Percentiles rank a stretch among this genome's conserved stretches.
Evolutionary conservation across 164 flowering plant genomes (phyloP).

Genomic region (Vitis labrusca): DNA sequence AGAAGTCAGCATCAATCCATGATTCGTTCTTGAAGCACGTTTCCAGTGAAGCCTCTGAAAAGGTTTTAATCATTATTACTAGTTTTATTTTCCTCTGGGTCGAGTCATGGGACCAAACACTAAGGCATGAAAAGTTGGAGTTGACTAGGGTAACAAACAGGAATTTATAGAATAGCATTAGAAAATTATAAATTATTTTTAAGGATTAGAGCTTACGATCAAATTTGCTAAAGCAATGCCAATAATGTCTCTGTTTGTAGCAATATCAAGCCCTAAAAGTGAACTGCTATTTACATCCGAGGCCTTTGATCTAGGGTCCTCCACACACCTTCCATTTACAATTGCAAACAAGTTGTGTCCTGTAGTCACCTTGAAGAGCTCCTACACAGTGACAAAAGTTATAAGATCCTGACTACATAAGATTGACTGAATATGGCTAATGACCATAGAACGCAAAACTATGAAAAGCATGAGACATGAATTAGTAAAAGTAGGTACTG

Average conservation of each 20-base stretch:
- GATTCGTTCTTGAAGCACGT: conserved; percentile 66
- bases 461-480: not conserved
- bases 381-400: conserved; percentile 29
- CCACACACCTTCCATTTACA: conserved; percentile 70
- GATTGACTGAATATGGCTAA: not conserved
- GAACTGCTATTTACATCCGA: conserved; percentile 60
- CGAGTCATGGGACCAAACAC: not conserved
- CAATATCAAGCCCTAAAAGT: conserved; percentile 60
- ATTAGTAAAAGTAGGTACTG: not conserved
- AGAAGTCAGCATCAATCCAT: conserved; percentile 69
- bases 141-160: not conserved
- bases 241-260: conserved; percentile 64
- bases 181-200: not conserved
- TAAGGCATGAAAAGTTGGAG: not conserved
- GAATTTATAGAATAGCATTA: not conserved
- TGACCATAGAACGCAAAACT: not conserved
- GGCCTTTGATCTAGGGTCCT: conserved; percentile 67
- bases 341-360: conserved; percentile 63
- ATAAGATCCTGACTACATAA: not conserved
- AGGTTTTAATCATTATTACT: not conserved
- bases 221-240: conserved; percentile 73
- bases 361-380: conserved; percentile 61
- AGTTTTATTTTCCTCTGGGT: not conserved
- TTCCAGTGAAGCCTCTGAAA: conserved; percentile 78
- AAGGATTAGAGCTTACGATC: conserved; percentile 44